Base-by-base conservation (phyloP, 2,329 filamentous ascomycete genomes). In the Fusarium xyrophilum region DNA sequence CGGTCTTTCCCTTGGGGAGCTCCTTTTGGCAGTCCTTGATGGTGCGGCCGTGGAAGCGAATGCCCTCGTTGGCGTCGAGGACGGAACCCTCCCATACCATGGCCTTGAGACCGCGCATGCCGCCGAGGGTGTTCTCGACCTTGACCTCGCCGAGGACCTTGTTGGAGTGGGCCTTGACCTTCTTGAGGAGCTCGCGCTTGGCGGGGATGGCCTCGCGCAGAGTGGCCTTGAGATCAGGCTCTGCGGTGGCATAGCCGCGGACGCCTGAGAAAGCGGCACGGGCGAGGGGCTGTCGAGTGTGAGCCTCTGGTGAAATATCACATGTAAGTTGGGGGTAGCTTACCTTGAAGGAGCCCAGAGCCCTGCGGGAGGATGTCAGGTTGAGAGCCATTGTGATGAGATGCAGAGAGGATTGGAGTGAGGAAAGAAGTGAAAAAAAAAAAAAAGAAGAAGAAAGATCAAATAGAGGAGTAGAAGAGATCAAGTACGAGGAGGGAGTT, bases 81-180 rank as follows among this genome's bases (percentile, higher is more conserved):
- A 98, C 95, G 14, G 94, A 97, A 47, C 96, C 96, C 82, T 99
- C 96, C 96, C 96, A 99, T 56, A 99, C 88, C 93, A 99, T 97
- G 72, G 94, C 92, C 83, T 97, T 97, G 72, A 99, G 88, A 39
- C 95, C 95, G 81, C 94, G 92, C 96, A 98, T 98, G 76, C 96
- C 96, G 74, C 96, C 96, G 73, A 98, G 88, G 25, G 93, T 93
- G 82, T 96, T 97, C 81, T 95, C 92, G 46, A 98, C 88, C 85
- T 95, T 97, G 80, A 98, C 89, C 75, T 97, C 92, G 60, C 95
- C 95, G 74, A 98, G 90, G 63, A 90, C 89, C 80, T 94, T 96
- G 75, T 90, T 88, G 54, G 88, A 86, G 78, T 95, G 89, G 60
- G 90, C 88, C 84, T 97, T 98, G 82, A 98, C 92, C 80, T 94